Evolutionary conservation across 176 grass and related monocot genomes (phyloP).

Genomic region (Carex myosuroides): DNA sequence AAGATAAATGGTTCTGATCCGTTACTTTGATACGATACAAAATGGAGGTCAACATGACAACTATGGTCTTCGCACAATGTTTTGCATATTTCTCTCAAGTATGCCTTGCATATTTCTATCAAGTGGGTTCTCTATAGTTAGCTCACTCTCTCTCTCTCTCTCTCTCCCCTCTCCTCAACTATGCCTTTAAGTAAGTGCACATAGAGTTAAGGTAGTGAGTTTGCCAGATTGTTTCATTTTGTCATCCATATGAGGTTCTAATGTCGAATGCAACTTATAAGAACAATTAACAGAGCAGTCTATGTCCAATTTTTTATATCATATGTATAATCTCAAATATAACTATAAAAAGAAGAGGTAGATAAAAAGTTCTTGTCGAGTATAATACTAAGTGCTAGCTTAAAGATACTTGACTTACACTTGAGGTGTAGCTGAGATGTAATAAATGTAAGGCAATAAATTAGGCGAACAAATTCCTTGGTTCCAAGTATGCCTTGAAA

Average conservation of each 20-base stretch:
- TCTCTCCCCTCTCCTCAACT: neutral
- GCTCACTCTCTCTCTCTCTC: neutral
- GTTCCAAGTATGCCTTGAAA: conserved; percentile 58
- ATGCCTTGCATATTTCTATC: neutral
- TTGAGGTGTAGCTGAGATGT: conserved; percentile 83
- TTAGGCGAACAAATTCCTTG: conserved; percentile 87
- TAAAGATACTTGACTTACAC: conserved; percentile 50
- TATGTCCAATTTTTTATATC: neutral
- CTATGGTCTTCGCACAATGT: neutral
- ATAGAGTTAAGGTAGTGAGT: neutral
- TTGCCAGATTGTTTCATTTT: neutral
- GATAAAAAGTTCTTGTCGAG: neutral
- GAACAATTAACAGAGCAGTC: neutral
- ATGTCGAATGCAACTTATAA: neutral
- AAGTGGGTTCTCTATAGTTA: neutral
- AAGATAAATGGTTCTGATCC: neutral
- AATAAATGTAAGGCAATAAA: conserved; percentile 86
- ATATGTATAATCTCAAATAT: neutral
- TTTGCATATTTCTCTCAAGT: neutral
- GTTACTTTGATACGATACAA: neutral
- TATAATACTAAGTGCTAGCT: neutral
- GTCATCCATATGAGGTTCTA: neutral
- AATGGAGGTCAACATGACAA: neutral
- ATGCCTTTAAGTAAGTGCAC: neutral
- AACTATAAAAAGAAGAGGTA: neutral